Evolutionary conservation across 306 rosid species (phyloP).

Genomic region (Rosa chinensis): DNA sequence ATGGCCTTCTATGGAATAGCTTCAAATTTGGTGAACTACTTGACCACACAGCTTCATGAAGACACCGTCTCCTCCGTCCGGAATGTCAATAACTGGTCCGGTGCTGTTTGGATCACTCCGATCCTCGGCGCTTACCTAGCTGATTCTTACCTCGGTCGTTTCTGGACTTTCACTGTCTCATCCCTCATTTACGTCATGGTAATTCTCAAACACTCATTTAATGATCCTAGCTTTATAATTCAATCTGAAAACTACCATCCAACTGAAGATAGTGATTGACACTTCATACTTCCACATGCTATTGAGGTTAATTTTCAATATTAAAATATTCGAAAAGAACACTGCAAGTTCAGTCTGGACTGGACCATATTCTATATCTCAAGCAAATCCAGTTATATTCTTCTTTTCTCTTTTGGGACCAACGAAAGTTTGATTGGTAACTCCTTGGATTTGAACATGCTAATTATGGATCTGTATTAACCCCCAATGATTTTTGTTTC

Average conservation of each 20-base stretch:
- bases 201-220: conserved; percentile 7
- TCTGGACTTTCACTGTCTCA: conserved; percentile 94
- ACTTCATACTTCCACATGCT: background rate
- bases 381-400: background rate
- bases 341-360: background rate
- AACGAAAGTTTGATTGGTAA: background rate
- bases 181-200: conserved; percentile 89
- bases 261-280: conserved; percentile 3
- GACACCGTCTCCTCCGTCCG: conserved; percentile 93
- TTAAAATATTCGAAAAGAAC: background rate
- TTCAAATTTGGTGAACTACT: conserved; percentile 82
- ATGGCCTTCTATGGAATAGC: conserved; percentile 98
- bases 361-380: background rate
- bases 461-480: background rate
- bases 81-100: conserved; percentile 96
- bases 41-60: conserved; percentile 85
- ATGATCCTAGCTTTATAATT: background rate
- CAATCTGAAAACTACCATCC: background rate
- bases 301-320: background rate
- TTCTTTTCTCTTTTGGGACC: background rate
- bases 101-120: conserved; percentile 94
- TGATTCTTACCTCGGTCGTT: conserved; percentile 89
- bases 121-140: conserved; percentile 91
- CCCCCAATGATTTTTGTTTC: background rate
- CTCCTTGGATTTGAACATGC: background rate